phyloP scores from a whole-genome alignment of 768 basidiomycete genomes.

The Trichaptum fuscoviolaceum region DNA sequence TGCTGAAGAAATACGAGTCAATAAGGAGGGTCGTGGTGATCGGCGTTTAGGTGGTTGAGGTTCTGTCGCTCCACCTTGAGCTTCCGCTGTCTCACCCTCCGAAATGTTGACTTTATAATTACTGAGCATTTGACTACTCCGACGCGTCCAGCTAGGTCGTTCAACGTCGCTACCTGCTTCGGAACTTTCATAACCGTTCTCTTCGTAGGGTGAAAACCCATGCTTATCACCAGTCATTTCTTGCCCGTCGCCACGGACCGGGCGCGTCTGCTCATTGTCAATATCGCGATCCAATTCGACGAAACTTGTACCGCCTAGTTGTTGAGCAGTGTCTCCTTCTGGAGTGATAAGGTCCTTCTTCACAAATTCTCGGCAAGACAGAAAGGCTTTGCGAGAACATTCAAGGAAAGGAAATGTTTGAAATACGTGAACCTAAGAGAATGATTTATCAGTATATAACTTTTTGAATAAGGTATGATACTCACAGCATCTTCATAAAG shows the following conservation, averaged over 20 bases:
- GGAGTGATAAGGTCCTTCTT: conserved; percentile 49
- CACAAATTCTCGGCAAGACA: conserved; percentile 68
- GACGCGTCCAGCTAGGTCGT: neutral
- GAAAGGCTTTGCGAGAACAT: conserved; percentile 58
- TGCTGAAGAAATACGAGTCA: neutral
- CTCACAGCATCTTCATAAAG: conserved; percentile 86
- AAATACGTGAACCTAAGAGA: conserved; percentile 82
- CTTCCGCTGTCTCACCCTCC: neutral
- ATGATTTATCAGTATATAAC: conserved; percentile 1
- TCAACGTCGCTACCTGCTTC: neutral
- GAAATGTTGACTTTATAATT: neutral
- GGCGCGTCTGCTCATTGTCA: conserved; percentile 54
- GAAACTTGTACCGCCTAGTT: conserved; percentile 51
- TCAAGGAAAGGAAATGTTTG: conserved; percentile 81
- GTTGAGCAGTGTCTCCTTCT: conserved; percentile 44
- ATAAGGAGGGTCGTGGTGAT: neutral
- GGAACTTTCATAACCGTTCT: neutral
- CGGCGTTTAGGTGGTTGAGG: neutral
- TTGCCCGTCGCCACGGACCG: conserved; percentile 73
- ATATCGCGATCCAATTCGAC: conserved; percentile 64
- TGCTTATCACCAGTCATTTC: neutral
- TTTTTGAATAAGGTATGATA: conserved; percentile 9
- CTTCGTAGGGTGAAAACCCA: neutral
- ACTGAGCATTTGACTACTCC: neutral
- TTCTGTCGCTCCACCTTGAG: neutral